phyloP scores from a whole-genome alignment of 1,284 basidiomycete genomes.

The Leccinum subfulvum region DNA sequence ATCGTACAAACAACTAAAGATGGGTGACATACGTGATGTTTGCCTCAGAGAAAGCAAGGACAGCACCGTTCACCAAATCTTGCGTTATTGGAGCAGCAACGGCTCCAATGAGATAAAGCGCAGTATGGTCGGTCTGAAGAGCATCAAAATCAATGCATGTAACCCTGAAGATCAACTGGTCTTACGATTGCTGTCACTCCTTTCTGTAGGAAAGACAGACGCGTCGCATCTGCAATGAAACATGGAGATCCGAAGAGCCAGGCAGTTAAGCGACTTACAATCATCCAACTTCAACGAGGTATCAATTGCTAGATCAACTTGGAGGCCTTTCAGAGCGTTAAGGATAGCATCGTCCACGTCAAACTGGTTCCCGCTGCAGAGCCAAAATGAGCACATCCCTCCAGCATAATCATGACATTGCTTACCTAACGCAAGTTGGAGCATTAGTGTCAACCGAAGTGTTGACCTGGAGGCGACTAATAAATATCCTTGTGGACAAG shows the following conservation, averaged over 20 bases:
- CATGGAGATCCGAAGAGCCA: conserved; percentile 1
- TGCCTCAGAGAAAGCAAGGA: conserved; percentile 56
- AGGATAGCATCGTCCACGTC: conserved; percentile 62
- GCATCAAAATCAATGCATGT: not conserved
- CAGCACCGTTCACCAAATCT: conserved; percentile 59
- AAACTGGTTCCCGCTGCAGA: conserved; percentile 58
- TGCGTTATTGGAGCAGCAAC: conserved; percentile 68
- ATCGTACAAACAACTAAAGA: conserved; percentile 45
- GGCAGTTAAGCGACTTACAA: conserved; percentile 38
- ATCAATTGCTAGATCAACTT: conserved; percentile 51
- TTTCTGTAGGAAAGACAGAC: conserved; percentile 62
- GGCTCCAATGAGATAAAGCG: conserved; percentile 68
- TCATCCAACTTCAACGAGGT: conserved; percentile 58
- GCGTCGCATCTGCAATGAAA: conserved; percentile 46
- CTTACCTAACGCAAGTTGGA: conserved; percentile 56
- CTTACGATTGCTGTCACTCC: conserved; percentile 58
- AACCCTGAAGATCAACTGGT: not conserved
- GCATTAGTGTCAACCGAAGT: conserved; percentile 53
- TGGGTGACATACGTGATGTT: conserved; percentile 52
- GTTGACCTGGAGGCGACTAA: conserved; percentile 41
- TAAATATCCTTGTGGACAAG: conserved; percentile 1
- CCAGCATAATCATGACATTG: not conserved
- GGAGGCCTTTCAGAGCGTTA: conserved; percentile 57
- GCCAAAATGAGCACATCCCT: conserved; percentile 13
- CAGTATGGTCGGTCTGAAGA: conserved; percentile 58